Evolutionary conservation across 768 basidiomycete genomes (phyloP).

Genomic region (Grammothele lineata): DNA sequence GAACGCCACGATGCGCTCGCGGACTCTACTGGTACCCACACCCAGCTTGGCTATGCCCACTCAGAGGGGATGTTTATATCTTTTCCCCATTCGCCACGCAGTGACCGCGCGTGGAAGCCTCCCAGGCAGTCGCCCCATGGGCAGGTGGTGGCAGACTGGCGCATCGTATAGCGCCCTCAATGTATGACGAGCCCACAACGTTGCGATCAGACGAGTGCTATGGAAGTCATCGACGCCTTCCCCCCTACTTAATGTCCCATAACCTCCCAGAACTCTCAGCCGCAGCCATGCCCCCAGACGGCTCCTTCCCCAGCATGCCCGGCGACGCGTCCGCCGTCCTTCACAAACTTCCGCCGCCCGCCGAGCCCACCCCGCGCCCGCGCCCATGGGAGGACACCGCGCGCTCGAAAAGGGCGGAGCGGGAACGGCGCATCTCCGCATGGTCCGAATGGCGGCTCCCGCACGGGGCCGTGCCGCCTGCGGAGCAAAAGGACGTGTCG

Average conservation of each 20-base stretch:
- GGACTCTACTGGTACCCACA: background rate
- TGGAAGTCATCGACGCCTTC: constrained; percentile 1
- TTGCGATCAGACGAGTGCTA: constrained; percentile 8
- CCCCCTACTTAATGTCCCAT: constrained; percentile 13
- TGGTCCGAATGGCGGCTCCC: constrained; percentile 26
- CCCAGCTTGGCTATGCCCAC: too few relatives aligned
- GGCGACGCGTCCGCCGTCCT: constrained; percentile 3
- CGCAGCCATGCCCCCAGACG: constrained; percentile 14
- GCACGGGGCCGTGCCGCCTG: constrained; percentile 12
- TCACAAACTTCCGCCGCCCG: background rate
- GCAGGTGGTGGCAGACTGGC: too few relatives aligned
- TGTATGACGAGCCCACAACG: too few relatives aligned
- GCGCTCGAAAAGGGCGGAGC: constrained; percentile 22
- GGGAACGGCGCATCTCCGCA: constrained; percentile 22
- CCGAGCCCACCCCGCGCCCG: background rate
- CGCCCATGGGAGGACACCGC: constrained; percentile 13
- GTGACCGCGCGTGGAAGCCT: too few relatives aligned
- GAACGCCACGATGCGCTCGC: constrained; percentile 4
- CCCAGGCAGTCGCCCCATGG: too few relatives aligned
- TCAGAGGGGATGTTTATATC: too few relatives aligned
- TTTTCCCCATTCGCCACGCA: background rate
- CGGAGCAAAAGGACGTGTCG: constrained; percentile 25
- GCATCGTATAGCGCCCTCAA: too few relatives aligned
- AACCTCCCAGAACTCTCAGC: background rate
- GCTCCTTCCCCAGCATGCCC: constrained; percentile 11